Evolutionary conservation across 2,329 filamentous ascomycete species (phyloP).

Genomic region (Sphaerulina musiva): DNA sequence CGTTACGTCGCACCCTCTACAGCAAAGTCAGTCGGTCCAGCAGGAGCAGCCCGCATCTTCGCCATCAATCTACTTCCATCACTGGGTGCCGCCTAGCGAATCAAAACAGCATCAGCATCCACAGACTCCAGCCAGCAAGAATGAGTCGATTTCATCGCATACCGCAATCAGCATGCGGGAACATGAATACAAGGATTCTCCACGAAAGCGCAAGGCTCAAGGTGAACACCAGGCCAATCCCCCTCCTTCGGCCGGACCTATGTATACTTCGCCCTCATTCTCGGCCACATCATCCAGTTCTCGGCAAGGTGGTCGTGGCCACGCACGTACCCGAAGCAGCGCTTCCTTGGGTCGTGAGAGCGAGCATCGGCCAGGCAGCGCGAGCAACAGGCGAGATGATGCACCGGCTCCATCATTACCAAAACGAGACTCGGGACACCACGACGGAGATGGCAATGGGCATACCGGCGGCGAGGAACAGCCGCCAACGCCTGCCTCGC

Average conservation of each 20-base stretch:
- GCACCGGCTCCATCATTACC: slow-evolving; percentile 3
- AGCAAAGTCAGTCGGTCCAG: slow-evolving; percentile 46
- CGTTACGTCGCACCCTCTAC: slow-evolving; percentile 37
- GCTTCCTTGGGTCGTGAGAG: slow-evolving; percentile 39
- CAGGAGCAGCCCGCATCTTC: slow-evolving; percentile 61
- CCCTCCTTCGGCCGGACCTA: slow-evolving; percentile 45
- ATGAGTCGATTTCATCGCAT: slow-evolving; percentile 45
- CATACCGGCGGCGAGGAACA: slow-evolving; percentile 8
- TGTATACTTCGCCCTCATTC: slow-evolving; percentile 46
- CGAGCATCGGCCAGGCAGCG: slow-evolving; percentile 21
- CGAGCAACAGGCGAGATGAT: slow-evolving; percentile 20
- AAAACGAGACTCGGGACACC: slow-evolving; percentile 3
- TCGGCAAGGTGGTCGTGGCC: slow-evolving; percentile 53
- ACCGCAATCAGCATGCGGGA: slow-evolving; percentile 45
- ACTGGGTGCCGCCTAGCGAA: slow-evolving; percentile 76
- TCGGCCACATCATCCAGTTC: slow-evolving; percentile 51
- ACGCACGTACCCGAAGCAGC: slow-evolving; percentile 61
- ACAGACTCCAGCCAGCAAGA: slow-evolving; percentile 63
- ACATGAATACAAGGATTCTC: slow-evolving; percentile 63
- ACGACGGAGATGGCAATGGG: slow-evolving; percentile 6
- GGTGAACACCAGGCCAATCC: slow-evolving; percentile 48
- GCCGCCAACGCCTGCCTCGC: slow-evolving; percentile 8
- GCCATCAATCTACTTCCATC: slow-evolving; percentile 80
- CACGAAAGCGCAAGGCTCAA: slow-evolving; percentile 75
- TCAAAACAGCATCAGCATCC: slow-evolving; percentile 54